Evolutionary conservation across 2,329 filamentous ascomycete genomes (phyloP).

Genomic region (Aspergillus hiratsukae): DNA sequence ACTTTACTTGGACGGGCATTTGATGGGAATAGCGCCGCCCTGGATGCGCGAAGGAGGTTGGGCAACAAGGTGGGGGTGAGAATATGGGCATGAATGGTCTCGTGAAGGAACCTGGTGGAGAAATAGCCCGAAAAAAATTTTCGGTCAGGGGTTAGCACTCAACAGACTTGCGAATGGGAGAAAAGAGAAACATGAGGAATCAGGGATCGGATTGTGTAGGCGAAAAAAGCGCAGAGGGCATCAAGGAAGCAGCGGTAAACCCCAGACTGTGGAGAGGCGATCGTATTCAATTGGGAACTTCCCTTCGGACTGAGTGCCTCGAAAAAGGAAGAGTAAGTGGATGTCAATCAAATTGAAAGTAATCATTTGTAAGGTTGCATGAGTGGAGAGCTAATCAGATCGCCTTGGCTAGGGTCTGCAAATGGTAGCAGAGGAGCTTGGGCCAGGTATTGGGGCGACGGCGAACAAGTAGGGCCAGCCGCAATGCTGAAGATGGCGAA

Average conservation of each 20-base stretch:
- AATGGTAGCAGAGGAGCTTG: constrained; percentile 25
- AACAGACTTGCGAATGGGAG: constrained; percentile 1
- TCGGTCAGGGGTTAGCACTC: constrained; percentile 2
- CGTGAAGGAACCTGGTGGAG: constrained; percentile 39
- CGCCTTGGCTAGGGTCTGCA: constrained; percentile 19
- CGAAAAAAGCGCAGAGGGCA: neutral
- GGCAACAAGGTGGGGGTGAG: constrained; percentile 63
- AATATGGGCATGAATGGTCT: constrained; percentile 54
- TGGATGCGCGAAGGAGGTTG: constrained; percentile 56
- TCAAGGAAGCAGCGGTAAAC: constrained; percentile 4
- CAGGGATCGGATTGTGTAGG: constrained; percentile 10
- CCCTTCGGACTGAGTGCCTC: neutral
- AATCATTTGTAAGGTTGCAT: constrained; percentile 2
- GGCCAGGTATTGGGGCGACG: constrained; percentile 23
- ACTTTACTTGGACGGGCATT: constrained; percentile 60
- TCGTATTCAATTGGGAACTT: neutral
- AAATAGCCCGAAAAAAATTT: constrained; percentile 3
- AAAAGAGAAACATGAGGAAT: constrained; percentile 5
- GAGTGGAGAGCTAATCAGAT: constrained; percentile 23
- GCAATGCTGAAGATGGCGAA: constrained; percentile 17
- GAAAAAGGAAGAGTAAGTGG: neutral
- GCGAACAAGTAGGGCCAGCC: constrained; percentile 2
- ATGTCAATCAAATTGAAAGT: neutral
- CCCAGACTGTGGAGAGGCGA: constrained; percentile 19
- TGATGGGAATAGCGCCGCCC: constrained; percentile 79